Evolutionary conservation across 495 filamentous ascomycete species (phyloP).

Genomic region (Tuber borchii): DNA sequence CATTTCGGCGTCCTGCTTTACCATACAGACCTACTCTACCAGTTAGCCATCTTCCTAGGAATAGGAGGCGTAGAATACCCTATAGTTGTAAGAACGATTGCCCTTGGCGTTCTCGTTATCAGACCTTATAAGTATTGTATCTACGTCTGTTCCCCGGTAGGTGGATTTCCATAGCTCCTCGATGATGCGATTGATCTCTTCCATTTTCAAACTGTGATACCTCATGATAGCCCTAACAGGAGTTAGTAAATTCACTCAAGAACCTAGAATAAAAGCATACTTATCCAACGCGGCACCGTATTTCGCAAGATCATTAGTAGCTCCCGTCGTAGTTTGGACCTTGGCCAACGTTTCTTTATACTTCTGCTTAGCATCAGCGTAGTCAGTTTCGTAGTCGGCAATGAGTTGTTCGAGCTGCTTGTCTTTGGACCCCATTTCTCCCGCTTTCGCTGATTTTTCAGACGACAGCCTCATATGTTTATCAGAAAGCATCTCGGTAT

Average conservation of each 20-base stretch:
- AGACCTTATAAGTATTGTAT: conserved; percentile 89
- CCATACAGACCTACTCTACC: conserved; percentile 59
- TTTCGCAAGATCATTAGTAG: conserved; percentile 77
- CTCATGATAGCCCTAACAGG: conserved; percentile 72
- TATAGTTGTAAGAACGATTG: conserved; percentile 90
- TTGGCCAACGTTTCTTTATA: conserved; percentile 86
- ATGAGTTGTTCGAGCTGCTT: conserved; percentile 62
- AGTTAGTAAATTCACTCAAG: conserved; percentile 8
- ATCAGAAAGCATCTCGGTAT: conserved; percentile 58
- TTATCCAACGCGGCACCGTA: conserved; percentile 78
- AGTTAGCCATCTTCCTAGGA: conserved; percentile 8
- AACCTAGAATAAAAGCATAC: conserved; percentile 29
- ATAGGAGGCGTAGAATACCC: conserved; percentile 50
- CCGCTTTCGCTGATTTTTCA: conserved; percentile 57
- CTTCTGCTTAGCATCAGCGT: conserved; percentile 70
- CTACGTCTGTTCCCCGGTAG: conserved; percentile 95
- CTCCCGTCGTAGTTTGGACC: conserved; percentile 87
- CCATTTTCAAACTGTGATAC: conserved; percentile 94
- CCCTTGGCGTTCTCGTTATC: conserved; percentile 69
- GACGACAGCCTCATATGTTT: conserved; percentile 55
- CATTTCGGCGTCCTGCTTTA: conserved; percentile 95
- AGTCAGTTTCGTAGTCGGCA: conserved; percentile 75
- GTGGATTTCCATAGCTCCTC: conserved; percentile 94
- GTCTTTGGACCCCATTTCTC: conserved; percentile 73
- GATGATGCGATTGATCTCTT: conserved; percentile 91